Conservation (phyloP, 2,329 filamentous ascomycete genomes). For the Colletotrichum horii region DNA sequence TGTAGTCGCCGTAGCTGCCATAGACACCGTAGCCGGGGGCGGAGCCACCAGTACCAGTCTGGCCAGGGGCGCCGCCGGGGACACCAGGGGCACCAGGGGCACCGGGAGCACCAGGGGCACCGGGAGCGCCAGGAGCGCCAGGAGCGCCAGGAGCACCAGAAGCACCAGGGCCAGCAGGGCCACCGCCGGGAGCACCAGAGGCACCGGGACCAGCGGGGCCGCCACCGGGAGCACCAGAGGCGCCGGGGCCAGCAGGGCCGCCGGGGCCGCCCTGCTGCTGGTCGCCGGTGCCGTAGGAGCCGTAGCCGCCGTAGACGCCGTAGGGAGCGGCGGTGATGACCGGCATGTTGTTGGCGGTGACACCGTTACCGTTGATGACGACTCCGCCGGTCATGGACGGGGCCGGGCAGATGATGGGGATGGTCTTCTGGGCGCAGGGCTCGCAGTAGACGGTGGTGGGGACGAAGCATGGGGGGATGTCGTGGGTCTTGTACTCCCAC, state of each 20-base stretch:
- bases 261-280: not conserved
- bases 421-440: constrained; percentile 32
- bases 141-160: not conserved
- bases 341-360: constrained; percentile 33
- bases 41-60: not conserved
- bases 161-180: not conserved
- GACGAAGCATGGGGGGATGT: constrained; percentile 42
- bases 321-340: constrained; percentile 4
- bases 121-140: not conserved
- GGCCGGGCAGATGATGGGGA: constrained; percentile 42
- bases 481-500: constrained; percentile 30
- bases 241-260: not conserved
- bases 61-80: not conserved
- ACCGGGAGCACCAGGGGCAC: not conserved
- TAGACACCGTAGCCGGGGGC: not conserved
- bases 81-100: not conserved
- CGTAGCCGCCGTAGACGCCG: constrained; percentile 4
- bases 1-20: not conserved
- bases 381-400: constrained; percentile 33
- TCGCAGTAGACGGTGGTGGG: constrained; percentile 40
- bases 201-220: not conserved
- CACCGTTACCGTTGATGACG: constrained; percentile 38
- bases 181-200: not conserved
- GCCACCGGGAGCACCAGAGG: not conserved
- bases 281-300: not conserved